Evolutionary conservation across 2,329 filamentous ascomycete species (phyloP).

Genomic region (Elsinoe perseae): DNA sequence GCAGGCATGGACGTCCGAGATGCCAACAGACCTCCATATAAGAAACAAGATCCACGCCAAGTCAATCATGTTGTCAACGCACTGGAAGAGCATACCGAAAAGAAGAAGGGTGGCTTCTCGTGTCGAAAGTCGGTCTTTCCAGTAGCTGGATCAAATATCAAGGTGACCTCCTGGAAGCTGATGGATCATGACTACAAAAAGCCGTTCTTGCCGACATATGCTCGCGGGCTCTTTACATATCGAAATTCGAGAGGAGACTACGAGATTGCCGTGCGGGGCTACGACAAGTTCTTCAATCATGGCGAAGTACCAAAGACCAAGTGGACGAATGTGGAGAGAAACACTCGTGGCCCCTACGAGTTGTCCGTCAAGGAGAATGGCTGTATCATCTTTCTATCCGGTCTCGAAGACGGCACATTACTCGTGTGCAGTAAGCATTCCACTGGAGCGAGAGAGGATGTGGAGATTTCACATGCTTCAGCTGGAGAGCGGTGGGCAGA

Average conservation of each 20-base stretch:
- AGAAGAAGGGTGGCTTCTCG: conserved; percentile 52
- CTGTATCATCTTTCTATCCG: conserved; percentile 97
- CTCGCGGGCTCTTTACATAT: conserved; percentile 88
- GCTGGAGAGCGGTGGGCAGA: conserved; percentile 78
- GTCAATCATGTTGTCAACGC: conserved; percentile 57
- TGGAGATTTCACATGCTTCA: conserved; percentile 68
- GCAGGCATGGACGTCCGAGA: conserved; percentile 45
- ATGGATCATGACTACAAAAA: conserved; percentile 96
- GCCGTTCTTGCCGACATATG: conserved; percentile 76
- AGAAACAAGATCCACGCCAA: conserved; percentile 60
- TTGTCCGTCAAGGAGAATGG: conserved; percentile 96
- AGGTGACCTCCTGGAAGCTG: conserved; percentile 86
- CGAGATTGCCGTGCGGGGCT: conserved; percentile 82
- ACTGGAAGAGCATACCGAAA: conserved; percentile 54
- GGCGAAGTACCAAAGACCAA: conserved; percentile 72
- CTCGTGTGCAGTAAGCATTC: conserved; percentile 99
- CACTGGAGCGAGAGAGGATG: conserved; percentile 68
- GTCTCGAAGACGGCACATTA: conserved; percentile 78
- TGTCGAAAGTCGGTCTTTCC: conserved; percentile 74
- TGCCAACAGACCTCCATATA: conserved; percentile 48
- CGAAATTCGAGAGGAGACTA: conserved; percentile 53
- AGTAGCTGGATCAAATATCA: conserved; percentile 57
- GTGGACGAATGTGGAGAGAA: conserved; percentile 68
- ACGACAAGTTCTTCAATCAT: conserved; percentile 99
- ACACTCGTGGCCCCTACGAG: conserved; percentile 84